Evolutionary conservation across 1,139 yeast species (phyloP).

Genomic region (Lodderomyces elongisporus): DNA sequence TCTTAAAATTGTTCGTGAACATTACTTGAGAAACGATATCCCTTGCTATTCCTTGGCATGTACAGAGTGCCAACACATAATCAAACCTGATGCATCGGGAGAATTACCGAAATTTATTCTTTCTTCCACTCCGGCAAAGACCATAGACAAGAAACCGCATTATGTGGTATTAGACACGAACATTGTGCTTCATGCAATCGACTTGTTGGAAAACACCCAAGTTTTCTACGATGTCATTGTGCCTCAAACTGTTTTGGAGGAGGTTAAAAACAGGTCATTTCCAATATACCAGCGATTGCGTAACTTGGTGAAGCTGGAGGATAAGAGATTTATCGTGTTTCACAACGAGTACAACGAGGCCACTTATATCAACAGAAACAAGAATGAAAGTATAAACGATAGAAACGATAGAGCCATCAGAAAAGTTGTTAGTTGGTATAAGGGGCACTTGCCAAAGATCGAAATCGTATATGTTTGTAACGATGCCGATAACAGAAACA

Average conservation of each 20-base stretch:
- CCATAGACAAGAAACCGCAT: slow-evolving; percentile 44
- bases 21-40: slow-evolving; percentile 84
- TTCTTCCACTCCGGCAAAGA: slow-evolving; percentile 44
- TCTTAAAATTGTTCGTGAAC: slow-evolving; percentile 87
- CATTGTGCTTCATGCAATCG: slow-evolving; percentile 83
- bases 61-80: slow-evolving; percentile 50
- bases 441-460: slow-evolving; percentile 54
- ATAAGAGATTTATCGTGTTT: slow-evolving; percentile 82
- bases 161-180: slow-evolving; percentile 86
- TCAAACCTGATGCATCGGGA: slow-evolving; percentile 54
- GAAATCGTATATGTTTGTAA: slow-evolving; percentile 67
- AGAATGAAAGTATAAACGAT: slow-evolving; percentile 77
- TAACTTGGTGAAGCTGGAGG: slow-evolving; percentile 69
- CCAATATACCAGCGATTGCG: slow-evolving; percentile 87
- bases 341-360: slow-evolving; percentile 85
- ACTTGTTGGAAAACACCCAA: slow-evolving; percentile 70
- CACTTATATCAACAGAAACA: slow-evolving; percentile 61
- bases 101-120: slow-evolving; percentile 47
- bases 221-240: slow-evolving; percentile 85
- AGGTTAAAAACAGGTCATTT: slow-evolving; percentile 79
- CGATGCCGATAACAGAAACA: slow-evolving; percentile 62
- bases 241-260: slow-evolving; percentile 93
- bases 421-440: slow-evolving; percentile 67
- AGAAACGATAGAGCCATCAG: slow-evolving; percentile 91
- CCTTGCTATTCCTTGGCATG: slow-evolving; percentile 84